Conservation (phyloP, 352 stramenopile species). For the Phytopythium montanum region DNA sequence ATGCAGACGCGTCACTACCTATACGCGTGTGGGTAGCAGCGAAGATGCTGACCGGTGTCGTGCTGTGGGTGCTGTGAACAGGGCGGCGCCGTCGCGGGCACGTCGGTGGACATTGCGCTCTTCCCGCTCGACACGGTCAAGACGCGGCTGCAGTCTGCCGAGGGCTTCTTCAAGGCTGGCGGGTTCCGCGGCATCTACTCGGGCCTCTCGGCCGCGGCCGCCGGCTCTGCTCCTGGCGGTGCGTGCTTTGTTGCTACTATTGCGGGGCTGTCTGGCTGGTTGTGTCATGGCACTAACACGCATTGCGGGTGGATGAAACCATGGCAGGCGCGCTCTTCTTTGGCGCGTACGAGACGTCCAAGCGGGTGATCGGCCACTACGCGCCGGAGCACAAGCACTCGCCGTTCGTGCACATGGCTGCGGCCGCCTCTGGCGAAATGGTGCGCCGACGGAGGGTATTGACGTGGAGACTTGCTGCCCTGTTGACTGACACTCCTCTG, state of each 20-base stretch:
- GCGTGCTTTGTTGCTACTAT: conserved; percentile 4
- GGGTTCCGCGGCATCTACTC: conserved; percentile 95
- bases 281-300: background rate
- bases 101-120: conserved; percentile 96
- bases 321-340: conserved; percentile 84
- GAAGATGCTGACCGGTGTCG: background rate
- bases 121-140: conserved; percentile 99
- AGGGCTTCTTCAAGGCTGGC: conserved; percentile 96
- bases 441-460: conserved; percentile 16
- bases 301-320: background rate
- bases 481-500: background rate
- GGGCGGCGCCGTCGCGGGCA: conserved; percentile 94
- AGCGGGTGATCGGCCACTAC: conserved; percentile 57
- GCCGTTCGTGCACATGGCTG: conserved; percentile 93
- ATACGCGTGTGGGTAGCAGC: background rate
- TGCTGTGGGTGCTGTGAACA: conserved; percentile 12
- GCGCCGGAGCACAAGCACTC: conserved; percentile 73
- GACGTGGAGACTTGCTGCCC: too few species aligned
- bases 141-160: conserved; percentile 95
- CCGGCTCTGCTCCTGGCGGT: conserved; percentile 90
- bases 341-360: conserved; percentile 89
- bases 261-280: background rate
- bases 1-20: background rate
- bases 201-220: conserved; percentile 87
- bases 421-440: conserved; percentile 94